Base-by-base conservation (phyloP, 805 yeast species). In the Candida alai region DNA sequence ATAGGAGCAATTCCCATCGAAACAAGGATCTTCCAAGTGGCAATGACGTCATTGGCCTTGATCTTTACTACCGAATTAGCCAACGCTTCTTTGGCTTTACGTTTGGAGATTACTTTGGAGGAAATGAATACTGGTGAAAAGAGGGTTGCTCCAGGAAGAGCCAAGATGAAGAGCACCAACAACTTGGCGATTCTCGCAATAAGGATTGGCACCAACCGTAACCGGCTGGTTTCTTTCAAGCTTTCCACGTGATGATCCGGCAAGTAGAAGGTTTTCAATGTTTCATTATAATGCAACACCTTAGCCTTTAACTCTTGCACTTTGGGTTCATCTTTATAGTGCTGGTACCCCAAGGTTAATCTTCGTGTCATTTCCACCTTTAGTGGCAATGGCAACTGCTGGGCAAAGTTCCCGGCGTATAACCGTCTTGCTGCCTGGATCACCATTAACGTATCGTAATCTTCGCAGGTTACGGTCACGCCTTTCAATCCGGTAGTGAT, bases 1-100 rank as follows among this genome's bases (percentile, higher is more conserved):
- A 86, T 56, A 2, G 98, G 98, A 0, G 97, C 94, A 35, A 86
- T 62, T 4, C 90, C 94, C 74, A 93, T 74, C 21, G 89, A 79
- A 24, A 90, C 87, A 43, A 93, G 67, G 30, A 93, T 81, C 59
- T 93, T 93, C 98, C 98, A 93, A 1, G 97, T 89, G 2, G 97
- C 97, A 40, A 93, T 75, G 17, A 93, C 97, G 58, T 93, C 98
- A 37, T 79, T 82, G 12, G 95, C 98, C 51, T 80, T 79, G 40
- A 93, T 80, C 56, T 93, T 93, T 15, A 93, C 98, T 0, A 88
- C 73, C 0, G 97, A 88, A 6, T 74, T 80, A 8, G 88, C 89
- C 40, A 93, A 68, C 0, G 97, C 98, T 30, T 76, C 73, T 37
- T 60, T 67, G 20, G 90, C 87, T 58, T 89, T 88, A 39, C 70